Percentiles rank a stretch among this genome's conserved stretches.
Evolutionary conservation across 805 yeast species (phyloP).

Genomic region (Teunomyces pallodes): DNA sequence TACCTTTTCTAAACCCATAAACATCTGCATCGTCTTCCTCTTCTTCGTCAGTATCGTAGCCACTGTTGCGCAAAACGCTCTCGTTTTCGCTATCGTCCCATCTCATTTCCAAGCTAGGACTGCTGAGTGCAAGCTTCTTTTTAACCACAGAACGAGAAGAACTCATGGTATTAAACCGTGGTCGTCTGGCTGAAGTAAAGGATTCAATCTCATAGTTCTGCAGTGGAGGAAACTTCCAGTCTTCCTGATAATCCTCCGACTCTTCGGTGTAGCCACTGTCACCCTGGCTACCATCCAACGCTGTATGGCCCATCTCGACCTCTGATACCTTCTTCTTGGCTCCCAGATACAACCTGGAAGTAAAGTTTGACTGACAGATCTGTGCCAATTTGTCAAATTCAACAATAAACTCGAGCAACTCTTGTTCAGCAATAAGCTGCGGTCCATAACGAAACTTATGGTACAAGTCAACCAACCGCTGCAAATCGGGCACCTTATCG

Average conservation of each 20-base stretch:
- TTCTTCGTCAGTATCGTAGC: slow-evolving; percentile 9
- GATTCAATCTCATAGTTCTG: background rate
- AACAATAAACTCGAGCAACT: slow-evolving; percentile 58
- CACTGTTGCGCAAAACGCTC: slow-evolving; percentile 8
- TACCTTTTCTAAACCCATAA: slow-evolving; percentile 1
- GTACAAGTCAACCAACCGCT: slow-evolving; percentile 46
- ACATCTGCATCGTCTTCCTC: slow-evolving; percentile 6
- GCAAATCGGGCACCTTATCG: slow-evolving; percentile 11
- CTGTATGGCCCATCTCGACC: background rate
- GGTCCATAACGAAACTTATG: slow-evolving; percentile 72
- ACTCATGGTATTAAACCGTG: background rate
- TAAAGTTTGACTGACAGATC: slow-evolving; percentile 4
- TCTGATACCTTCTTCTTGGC: background rate
- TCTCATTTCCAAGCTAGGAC: background rate
- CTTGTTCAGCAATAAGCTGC: slow-evolving; percentile 51
- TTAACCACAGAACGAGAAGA: slow-evolving; percentile 6
- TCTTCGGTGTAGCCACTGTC: slow-evolving; percentile 4
- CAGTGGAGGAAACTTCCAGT: slow-evolving; percentile 1
- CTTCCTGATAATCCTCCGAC: background rate
- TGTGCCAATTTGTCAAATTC: slow-evolving; percentile 18
- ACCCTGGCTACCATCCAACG: background rate
- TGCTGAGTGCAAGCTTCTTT: slow-evolving; percentile 1
- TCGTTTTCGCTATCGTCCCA: slow-evolving; percentile 2
- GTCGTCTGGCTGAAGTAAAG: background rate
- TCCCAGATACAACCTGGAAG: background rate